Percentiles rank a stretch among this genome's conserved stretches.
Conservation (phyloP, 73 alveolate species). For the Paramecium caudatum region DNA sequence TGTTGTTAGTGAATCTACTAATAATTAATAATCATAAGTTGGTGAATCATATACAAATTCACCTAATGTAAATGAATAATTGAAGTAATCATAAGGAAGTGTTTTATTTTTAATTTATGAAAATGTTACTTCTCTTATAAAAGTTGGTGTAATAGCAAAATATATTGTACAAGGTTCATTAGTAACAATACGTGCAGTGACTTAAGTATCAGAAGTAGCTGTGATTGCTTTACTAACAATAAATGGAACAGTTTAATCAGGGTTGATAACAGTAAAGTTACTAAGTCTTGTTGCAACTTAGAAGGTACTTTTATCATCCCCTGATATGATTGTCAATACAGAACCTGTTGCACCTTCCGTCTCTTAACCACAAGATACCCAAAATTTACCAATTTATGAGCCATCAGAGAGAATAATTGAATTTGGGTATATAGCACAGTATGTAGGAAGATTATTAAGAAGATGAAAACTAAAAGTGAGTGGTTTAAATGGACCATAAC, state of each 20-base stretch:
- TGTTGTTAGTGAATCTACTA: neutral
- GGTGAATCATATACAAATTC: slow-evolving; percentile 8
- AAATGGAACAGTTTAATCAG: slow-evolving; percentile 30
- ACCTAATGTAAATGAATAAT: slow-evolving; percentile 35
- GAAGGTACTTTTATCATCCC: slow-evolving; percentile 59
- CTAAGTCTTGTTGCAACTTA: neutral
- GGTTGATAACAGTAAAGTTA: slow-evolving; percentile 29
- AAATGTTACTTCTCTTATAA: slow-evolving; percentile 41
- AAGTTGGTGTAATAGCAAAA: slow-evolving; percentile 15
- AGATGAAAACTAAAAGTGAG: neutral
- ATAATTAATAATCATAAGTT: neutral
- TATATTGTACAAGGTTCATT: slow-evolving; percentile 36
- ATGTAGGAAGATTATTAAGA: neutral
- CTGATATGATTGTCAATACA: slow-evolving; percentile 14
- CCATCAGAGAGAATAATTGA: slow-evolving; percentile 6
- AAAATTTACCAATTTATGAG: neutral
- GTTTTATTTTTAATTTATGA: neutral
- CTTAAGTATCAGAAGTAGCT: slow-evolving; percentile 1
- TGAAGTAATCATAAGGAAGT: slow-evolving; percentile 58
- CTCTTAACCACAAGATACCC: slow-evolving; percentile 65
- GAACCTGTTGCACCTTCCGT: slow-evolving; percentile 35
- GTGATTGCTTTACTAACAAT: neutral
- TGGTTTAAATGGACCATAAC: slow-evolving; percentile 50
- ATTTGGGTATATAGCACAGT: slow-evolving; percentile 10
- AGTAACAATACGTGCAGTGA: neutral